Evolutionary conservation across 805 yeast species (phyloP).

Genomic region (Pichia membranifaciens): DNA sequence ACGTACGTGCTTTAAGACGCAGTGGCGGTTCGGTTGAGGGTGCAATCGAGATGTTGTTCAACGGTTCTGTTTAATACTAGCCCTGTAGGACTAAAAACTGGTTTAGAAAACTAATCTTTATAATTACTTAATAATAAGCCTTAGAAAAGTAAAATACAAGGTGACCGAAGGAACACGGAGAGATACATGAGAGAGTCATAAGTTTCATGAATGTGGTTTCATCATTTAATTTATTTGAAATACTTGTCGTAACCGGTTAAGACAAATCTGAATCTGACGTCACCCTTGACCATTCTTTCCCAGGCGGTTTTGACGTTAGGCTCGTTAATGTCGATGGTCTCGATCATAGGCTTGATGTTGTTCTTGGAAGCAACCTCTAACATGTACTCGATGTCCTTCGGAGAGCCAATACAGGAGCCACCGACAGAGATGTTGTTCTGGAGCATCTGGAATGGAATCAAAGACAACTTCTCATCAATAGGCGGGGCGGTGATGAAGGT

Average conservation of each 20-base stretch:
- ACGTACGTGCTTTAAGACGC: constrained; percentile 86
- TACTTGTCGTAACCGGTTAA: constrained; percentile 42
- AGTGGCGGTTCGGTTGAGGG: constrained; percentile 98
- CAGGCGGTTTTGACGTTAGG: constrained; percentile 39
- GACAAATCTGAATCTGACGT: constrained; percentile 49
- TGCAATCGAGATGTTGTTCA: constrained; percentile 81
- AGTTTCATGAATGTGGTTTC: too few relatives aligned
- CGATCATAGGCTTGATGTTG: constrained; percentile 46
- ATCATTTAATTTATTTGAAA: constrained; percentile 7
- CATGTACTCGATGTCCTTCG: constrained; percentile 41
- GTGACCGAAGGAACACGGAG: too few relatives aligned
- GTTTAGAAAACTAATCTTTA: too few relatives aligned
- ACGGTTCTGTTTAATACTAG: constrained; percentile 41
- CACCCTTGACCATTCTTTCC: constrained; percentile 43
- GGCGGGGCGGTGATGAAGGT: constrained; percentile 29
- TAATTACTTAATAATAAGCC: too few relatives aligned
- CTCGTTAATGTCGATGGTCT: constrained; percentile 42
- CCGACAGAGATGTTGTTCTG: constrained; percentile 26
- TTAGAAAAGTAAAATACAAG: too few relatives aligned
- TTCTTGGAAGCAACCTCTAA: constrained; percentile 43
- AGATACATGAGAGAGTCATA: too few relatives aligned
- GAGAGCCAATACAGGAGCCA: constrained; percentile 39
- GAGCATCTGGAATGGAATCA: constrained; percentile 33
- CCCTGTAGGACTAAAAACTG: not conserved
- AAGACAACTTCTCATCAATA: constrained; percentile 31